These are phyloP conservation scores for Gymnopilus junonius DNA, from an alignment of 768 basidiomycete genomes.

Conservation along the genomic window DNA sequence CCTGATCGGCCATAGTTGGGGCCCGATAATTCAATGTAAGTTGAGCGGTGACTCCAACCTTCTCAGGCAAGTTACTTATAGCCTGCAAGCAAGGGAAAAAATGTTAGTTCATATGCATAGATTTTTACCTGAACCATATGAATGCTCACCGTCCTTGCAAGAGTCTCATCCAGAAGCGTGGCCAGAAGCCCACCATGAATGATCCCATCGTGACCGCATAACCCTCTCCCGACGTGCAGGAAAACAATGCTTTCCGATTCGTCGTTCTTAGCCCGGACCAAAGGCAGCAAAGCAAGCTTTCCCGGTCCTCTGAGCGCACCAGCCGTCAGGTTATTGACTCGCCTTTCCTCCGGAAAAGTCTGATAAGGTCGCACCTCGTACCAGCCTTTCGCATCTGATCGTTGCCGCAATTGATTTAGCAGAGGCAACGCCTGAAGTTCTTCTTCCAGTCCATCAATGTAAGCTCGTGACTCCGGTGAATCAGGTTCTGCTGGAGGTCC, in stretches of 20 bases:
- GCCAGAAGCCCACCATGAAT: slow-evolving; percentile 93
- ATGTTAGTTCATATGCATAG: neutral
- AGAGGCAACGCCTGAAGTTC: slow-evolving; percentile 67
- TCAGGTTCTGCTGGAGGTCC: slow-evolving; percentile 60
- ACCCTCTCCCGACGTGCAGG: slow-evolving; percentile 80
- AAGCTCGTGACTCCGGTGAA: slow-evolving; percentile 60
- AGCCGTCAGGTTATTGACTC: slow-evolving; percentile 83
- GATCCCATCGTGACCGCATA: slow-evolving; percentile 96
- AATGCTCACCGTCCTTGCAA: slow-evolving; percentile 72
- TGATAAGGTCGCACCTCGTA: slow-evolving; percentile 81
- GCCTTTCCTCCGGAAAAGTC: slow-evolving; percentile 68
- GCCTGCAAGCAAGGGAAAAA: slow-evolving; percentile 53
- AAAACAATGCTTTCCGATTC: slow-evolving; percentile 74
- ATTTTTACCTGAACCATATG: neutral
- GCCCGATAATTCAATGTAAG: slow-evolving; percentile 82
- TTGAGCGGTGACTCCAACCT: slow-evolving; percentile 92
- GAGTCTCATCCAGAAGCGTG: slow-evolving; percentile 85
- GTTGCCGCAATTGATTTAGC: slow-evolving; percentile 52
- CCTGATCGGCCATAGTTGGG: slow-evolving; percentile 90
- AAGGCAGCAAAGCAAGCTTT: slow-evolving; percentile 77
- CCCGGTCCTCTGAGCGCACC: slow-evolving; percentile 90
- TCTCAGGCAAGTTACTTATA: slow-evolving; percentile 81
- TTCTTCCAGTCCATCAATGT: slow-evolving; percentile 65
- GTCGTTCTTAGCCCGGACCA: slow-evolving; percentile 76
- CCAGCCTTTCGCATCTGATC: slow-evolving; percentile 61